These are phyloP conservation scores for Coniochaeta prunicola DNA, from an alignment of 2,329 filamentous ascomycete genomes.

Conservation along the genomic window DNA sequence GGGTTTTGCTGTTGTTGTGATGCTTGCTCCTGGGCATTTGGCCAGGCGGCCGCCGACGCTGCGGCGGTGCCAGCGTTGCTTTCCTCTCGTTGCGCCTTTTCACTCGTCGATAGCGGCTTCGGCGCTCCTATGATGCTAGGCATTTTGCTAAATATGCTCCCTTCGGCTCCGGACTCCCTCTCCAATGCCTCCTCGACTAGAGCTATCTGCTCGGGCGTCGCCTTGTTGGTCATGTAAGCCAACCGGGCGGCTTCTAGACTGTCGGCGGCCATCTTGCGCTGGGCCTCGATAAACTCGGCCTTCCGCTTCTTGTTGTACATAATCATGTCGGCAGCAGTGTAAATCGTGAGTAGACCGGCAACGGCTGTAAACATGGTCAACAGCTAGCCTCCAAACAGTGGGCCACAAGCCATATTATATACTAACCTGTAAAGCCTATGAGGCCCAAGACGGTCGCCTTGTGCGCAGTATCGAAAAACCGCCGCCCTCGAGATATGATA, in stretches of 20 bases:
- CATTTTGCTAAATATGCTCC: slow-evolving; percentile 28
- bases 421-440: slow-evolving; percentile 49
- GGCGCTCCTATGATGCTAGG: slow-evolving; percentile 44
- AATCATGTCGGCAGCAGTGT: slow-evolving; percentile 56
- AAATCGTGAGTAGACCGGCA: slow-evolving; percentile 47
- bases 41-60: not conserved
- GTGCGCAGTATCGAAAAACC: slow-evolving; percentile 49
- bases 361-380: slow-evolving; percentile 30
- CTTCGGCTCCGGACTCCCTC: slow-evolving; percentile 19
- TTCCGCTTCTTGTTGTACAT: slow-evolving; percentile 53
- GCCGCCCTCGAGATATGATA: slow-evolving; percentile 38
- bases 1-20: not conserved
- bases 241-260: slow-evolving; percentile 49
- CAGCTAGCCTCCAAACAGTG: slow-evolving; percentile 2
- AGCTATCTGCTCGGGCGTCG: slow-evolving; percentile 46
- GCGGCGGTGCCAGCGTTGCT: slow-evolving; percentile 15
- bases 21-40: slow-evolving; percentile 5
- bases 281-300: slow-evolving; percentile 49
- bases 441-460: slow-evolving; percentile 46
- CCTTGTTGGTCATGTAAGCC: slow-evolving; percentile 52
- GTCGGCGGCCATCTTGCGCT: slow-evolving; percentile 46
- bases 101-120: slow-evolving; percentile 2
- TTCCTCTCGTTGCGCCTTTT: not conserved
- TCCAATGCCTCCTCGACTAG: slow-evolving; percentile 51
- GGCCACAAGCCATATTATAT: not conserved